Evolutionary conservation across 179 eudicot genomes (phyloP), one percentile per base, ranked within the genome.

Genomic region (Beta corolliflora): DNA sequence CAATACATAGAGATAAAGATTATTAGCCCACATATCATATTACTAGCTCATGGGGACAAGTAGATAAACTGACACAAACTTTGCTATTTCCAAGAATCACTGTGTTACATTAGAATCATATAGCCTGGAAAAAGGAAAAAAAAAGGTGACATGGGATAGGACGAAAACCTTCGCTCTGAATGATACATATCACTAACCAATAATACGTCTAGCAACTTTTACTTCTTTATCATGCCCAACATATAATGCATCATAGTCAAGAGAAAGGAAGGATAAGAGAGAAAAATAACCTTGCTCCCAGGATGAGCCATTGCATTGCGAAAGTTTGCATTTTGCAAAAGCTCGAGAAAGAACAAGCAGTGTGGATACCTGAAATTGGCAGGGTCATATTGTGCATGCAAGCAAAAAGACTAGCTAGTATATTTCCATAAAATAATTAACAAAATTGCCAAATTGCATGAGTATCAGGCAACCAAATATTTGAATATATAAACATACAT

Each of bases 221-320:
- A 14, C 66, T 61, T 76, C 21, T 12, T 53, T 41, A 4, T 53
- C 31, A 76, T 48, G 56, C 56, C 56, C 5, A 59, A 63, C 5
- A 31, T 64, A 5, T 15, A 16, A 59, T 48, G 18, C 41, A 41
- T 36, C 58, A 67, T 53, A 70, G 7, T 66, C 78, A 79, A 64
- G 76, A 59, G 14, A 23, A 61, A 81, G 31, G 71, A 76, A 16
- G 73, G 60, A 61, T 53, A 73, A 63, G 7, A 78, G 14, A 23
- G 54, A 3, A 12, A 82, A 44, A 41, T 52, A 78, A 95, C 99
- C 98, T 95, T 95, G 90, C 83, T 95, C 59, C 86, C 95, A 64
- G 99, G 99, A 91, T 95, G 94, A 59, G 98, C 99, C 97, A 94
- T 92, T 77, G 98, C 93, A 81, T 79, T 89, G 54, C 99, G 90